Evolutionary conservation across 2,329 filamentous ascomycete species (phyloP).

Genomic region (Ophiosphaerella herpotricha): DNA sequence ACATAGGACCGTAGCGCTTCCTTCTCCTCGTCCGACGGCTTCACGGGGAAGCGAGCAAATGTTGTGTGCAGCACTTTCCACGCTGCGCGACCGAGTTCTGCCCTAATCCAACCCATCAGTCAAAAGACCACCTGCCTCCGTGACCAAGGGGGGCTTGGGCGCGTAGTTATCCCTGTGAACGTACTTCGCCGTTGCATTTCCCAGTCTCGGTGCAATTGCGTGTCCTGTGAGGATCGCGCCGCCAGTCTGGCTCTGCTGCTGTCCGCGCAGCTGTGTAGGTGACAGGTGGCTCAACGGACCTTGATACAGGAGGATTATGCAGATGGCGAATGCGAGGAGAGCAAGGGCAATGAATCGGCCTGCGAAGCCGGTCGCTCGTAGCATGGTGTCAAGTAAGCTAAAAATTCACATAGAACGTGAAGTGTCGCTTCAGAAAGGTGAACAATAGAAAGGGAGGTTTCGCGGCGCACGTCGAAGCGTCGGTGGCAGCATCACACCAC

Average conservation of each 20-base stretch:
- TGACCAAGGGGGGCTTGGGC: slow-evolving; percentile 5
- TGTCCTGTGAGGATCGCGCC: slow-evolving; percentile 61
- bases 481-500: slow-evolving; percentile 10
- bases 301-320: slow-evolving; percentile 63
- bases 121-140: slow-evolving; percentile 4
- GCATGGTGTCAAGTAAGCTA: slow-evolving; percentile 21
- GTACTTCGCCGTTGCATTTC: slow-evolving; percentile 76
- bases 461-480: slow-evolving; percentile 4
- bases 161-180: slow-evolving; percentile 18
- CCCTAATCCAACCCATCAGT: slow-evolving; percentile 48
- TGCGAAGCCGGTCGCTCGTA: slow-evolving; percentile 29
- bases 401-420: background rate
- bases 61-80: slow-evolving; percentile 71
- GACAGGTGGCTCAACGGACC: slow-evolving; percentile 37
- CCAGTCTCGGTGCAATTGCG: slow-evolving; percentile 78
- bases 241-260: slow-evolving; percentile 24
- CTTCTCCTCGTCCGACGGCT: slow-evolving; percentile 64
- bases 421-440: background rate
- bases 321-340: slow-evolving; percentile 59
- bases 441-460: background rate
- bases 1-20: slow-evolving; percentile 64
- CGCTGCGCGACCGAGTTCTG: slow-evolving; percentile 66
- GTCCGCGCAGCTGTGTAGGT: slow-evolving; percentile 18
- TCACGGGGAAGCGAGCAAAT: slow-evolving; percentile 68
- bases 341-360: slow-evolving; percentile 52